Evolutionary conservation across 2,329 filamentous ascomycete species (phyloP), one percentile per base, ranked within the genome.

Genomic region (Trichoderma breve): DNA sequence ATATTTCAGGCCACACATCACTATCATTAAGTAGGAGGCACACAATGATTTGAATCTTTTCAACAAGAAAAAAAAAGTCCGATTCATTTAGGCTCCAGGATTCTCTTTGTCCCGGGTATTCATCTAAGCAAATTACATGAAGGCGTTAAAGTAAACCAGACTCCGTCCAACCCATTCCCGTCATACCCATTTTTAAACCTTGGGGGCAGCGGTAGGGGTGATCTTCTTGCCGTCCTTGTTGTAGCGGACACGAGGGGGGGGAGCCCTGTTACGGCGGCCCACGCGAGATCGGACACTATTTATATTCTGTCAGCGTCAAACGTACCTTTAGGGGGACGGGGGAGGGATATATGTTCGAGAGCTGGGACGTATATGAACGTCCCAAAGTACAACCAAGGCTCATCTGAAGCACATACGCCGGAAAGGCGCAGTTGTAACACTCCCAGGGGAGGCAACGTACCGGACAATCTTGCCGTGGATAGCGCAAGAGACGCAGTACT

Each of bases 191-290:
- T 67, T 39, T 76, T 81, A 83, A 76, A 74, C 80, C 81, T 83
- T 83, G 73, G 81, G 78, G 76, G 78, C 65, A 60, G 47, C 67
- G 83, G 92, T 92, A 78, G 95, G 94, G 85, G 91, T 92, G 84
- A 99, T 91, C 93, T 99, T 99, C 94, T 99, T 99, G 90, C 95
- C 95, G 84, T 99, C 96, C 92, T 98, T 98, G 93, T 99, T 99
- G 94, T 97, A 99, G 82, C 96, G 90, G 82, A 99, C 95, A 84
- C 96, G 91, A 83, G 96, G 96, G 80, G 96, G 96, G 82, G 96
- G 97, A 81, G 95, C 95, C 86, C 96, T 94, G 93, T 99, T 99
- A 87, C 96, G 96, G 85, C 96, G 95, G 81, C 97, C 96, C 83
- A 93, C 95, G 80, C 93, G 91, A 79, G 96, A 99, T 82, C 96